Evolutionary conservation across 495 filamentous ascomycete genomes (phyloP), one percentile per base, ranked within the genome.

Genomic region (Niebla homalea): DNA sequence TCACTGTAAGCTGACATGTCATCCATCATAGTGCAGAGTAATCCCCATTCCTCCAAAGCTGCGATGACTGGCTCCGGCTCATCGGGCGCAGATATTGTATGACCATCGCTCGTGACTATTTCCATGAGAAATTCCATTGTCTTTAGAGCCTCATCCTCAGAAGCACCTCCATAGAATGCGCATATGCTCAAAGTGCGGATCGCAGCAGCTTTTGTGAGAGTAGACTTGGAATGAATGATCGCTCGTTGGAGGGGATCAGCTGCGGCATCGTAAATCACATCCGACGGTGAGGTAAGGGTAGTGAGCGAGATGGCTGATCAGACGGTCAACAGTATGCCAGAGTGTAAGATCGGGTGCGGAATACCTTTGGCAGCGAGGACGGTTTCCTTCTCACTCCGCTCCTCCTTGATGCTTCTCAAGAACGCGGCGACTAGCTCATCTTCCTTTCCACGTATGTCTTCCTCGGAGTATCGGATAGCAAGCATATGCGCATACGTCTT

Each of bases 1-100:
- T 85, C 83, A 48, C 81, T 87, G 43, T 84, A 73, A 5, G 70
- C 73, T 57, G 87, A 79, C 26, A 94, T 70, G 54, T 94, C 87
- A 3, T 94, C 87, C 32, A 94, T 64, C 39, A 84, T 78, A 10
- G 85, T 93, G 11, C 83, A 85, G 10, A 94, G 72, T 55, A 88
- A 86, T 11, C 87, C 89, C 89, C 89, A 96, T 54, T 85, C 83
- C 57, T 87, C 79, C 5, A 93, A 72, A 2, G 90, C 89, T 0
- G 90, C 87, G 2, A 78, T 73, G 15, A 98, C 89, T n/a, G 89
- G 79, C 10, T 68, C 73, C 1, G 74, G 76, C 53, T 79, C 83
- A 56, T 96, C 89, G 11, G 69, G 67, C 6, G 90, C 90, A 8
- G 76, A 78, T 22, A 94, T 74, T 0, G 71, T 76, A 36, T 80